Conservation (phyloP, 2,329 filamentous ascomycete species). For the Colletotrichum siamense region DNA sequence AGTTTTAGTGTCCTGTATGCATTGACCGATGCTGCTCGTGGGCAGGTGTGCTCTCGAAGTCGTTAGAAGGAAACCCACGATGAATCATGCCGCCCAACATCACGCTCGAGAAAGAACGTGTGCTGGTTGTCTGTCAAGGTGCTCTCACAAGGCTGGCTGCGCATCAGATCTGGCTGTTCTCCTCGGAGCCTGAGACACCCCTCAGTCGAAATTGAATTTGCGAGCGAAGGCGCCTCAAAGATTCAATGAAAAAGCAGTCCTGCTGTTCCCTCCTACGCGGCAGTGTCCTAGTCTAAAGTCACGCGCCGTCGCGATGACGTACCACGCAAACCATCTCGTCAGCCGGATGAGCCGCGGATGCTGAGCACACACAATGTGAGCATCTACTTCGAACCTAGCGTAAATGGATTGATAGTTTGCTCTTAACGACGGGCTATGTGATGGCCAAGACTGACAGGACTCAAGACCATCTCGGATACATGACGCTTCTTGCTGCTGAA, state of each 20-base stretch:
- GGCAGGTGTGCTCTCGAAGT: background rate
- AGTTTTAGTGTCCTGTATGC: background rate
- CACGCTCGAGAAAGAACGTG: background rate
- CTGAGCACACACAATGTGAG: background rate
- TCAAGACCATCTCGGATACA: background rate
- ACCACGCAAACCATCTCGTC: background rate
- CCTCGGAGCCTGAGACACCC: background rate
- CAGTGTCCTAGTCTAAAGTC: background rate
- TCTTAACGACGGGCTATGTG: too few relatives aligned
- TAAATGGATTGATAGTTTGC: too few relatives aligned
- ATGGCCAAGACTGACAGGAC: background rate
- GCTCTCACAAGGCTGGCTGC: background rate
- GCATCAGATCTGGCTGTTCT: background rate
- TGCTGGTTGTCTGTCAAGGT: background rate
- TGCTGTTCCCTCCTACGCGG: background rate
- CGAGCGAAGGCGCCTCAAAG: background rate
- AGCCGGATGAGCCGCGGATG: background rate
- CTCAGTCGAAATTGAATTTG: background rate
- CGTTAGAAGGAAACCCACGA: rapidly evolving
- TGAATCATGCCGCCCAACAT: background rate
- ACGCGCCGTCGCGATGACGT: background rate
- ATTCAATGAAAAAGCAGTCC: background rate
- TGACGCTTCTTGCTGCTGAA: too few relatives aligned
- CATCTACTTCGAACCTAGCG: background rate
- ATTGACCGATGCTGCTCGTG: too few relatives aligned